These are phyloP conservation scores for Tolypocladium amazonense DNA, from an alignment of 2,329 filamentous ascomycete species.

Conservation along the genomic window DNA sequence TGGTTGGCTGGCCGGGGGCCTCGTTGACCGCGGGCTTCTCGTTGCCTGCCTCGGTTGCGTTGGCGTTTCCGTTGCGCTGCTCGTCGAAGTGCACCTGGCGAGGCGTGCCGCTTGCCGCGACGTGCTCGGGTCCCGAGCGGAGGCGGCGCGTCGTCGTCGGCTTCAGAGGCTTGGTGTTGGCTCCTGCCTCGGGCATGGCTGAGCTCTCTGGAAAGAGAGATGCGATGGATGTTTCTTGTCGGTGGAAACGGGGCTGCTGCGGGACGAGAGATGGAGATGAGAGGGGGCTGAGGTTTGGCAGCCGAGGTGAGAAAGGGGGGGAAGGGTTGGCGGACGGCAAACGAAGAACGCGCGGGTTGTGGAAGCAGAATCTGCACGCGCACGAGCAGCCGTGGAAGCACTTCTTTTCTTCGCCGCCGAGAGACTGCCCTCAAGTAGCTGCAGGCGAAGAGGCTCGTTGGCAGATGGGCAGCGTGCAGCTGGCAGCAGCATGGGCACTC, in stretches of 20 bases:
- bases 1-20: constrained; percentile 9
- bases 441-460: neutral
- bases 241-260: neutral
- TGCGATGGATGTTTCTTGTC: neutral
- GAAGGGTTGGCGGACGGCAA: neutral
- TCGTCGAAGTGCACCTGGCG: constrained; percentile 22
- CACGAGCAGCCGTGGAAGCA: neutral
- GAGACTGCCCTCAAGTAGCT: neutral
- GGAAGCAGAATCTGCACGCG: neutral
- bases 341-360: neutral
- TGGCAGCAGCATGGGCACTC: neutral
- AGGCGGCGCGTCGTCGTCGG: constrained; percentile 11
- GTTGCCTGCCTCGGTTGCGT: constrained; percentile 6
- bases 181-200: constrained; percentile 16
- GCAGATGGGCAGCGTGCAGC: neutral
- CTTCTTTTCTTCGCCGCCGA: neutral
- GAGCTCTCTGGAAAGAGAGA: neutral
- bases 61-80: constrained; percentile 3
- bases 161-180: constrained; percentile 17
- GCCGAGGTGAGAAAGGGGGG: neutral
- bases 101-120: constrained; percentile 7
- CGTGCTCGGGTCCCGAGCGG: constrained; percentile 10
- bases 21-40: neutral
- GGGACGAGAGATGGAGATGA: neutral
- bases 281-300: neutral